These are phyloP conservation scores for Gaultheria prostrata DNA, from an alignment of 148 eudicot genomes.

Conservation along the genomic window DNA sequence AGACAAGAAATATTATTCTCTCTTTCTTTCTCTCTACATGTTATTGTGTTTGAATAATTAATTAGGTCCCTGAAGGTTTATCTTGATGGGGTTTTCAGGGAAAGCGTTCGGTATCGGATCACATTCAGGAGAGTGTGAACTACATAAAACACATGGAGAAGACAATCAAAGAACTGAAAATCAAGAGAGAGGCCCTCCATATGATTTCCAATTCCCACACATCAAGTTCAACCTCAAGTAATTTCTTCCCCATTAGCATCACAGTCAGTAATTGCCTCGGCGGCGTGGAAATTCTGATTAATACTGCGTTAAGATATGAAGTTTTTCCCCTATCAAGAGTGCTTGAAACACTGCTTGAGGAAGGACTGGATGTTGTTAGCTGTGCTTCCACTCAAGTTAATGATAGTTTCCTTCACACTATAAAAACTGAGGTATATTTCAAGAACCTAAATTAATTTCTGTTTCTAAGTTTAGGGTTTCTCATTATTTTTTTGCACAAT, in stretches of 20 bases:
- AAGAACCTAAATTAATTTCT: background rate
- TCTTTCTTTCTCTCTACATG: background rate
- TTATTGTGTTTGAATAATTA: no score
- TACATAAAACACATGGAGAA: constrained; percentile 54
- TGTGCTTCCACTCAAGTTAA: constrained; percentile 37
- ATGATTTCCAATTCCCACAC: background rate
- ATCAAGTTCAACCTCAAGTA: constrained; percentile 3
- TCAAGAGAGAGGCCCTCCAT: constrained; percentile 39
- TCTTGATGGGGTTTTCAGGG: constrained; percentile 35
- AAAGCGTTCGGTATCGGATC: constrained; percentile 60
- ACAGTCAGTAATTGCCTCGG: background rate
- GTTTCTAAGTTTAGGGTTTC: background rate
- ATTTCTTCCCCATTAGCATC: background rate
- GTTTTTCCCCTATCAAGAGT: constrained; percentile 41
- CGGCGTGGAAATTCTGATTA: constrained; percentile 26
- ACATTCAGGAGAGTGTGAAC: constrained; percentile 49
- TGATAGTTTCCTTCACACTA: constrained; percentile 31
- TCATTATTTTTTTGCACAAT: background rate
- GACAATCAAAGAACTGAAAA: constrained; percentile 37
- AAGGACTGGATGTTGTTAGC: constrained; percentile 40
- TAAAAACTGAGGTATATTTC: constrained; percentile 46
- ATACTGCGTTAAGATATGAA: constrained; percentile 15
- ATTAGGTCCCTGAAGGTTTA: background rate
- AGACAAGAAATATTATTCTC: background rate
- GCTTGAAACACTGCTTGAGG: constrained; percentile 26